These are phyloP conservation scores for Zasmidium angulare DNA, from an alignment of 2,329 filamentous ascomycete species.

Conservation along the genomic window DNA sequence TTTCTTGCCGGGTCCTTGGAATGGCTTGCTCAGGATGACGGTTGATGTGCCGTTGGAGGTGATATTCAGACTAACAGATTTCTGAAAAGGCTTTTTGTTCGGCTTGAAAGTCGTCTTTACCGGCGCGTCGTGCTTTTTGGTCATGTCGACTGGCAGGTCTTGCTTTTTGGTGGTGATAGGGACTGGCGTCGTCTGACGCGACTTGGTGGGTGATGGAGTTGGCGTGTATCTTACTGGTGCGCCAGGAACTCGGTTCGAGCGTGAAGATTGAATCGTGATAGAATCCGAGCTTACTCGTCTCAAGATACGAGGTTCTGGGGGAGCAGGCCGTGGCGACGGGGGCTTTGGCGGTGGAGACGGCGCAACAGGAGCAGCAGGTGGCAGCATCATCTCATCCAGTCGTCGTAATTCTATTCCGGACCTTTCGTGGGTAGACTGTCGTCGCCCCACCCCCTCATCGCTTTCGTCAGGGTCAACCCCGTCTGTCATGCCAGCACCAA, in stretches of 20 bases:
- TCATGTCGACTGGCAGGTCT: neutral
- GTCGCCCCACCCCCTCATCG: conserved; percentile 4
- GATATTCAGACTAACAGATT: conserved; percentile 27
- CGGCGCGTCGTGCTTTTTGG: neutral
- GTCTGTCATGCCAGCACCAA: conserved; percentile 6
- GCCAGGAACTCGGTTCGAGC: conserved; percentile 24
- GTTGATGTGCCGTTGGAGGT: conserved; percentile 27
- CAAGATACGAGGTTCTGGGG: conserved; percentile 12
- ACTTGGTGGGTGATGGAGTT: conserved; percentile 24
- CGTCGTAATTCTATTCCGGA: conserved; percentile 18
- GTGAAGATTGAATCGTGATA: neutral
- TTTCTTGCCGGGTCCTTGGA: conserved; percentile 30
- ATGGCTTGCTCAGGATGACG: conserved; percentile 31
- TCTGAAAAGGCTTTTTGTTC: conserved; percentile 23
- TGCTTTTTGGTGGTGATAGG: neutral
- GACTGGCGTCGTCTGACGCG: conserved; percentile 14
- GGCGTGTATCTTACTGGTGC: conserved; percentile 32
- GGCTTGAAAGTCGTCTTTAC: conserved; percentile 1
- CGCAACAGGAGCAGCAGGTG: conserved; percentile 12
- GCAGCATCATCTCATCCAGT: conserved; percentile 22
- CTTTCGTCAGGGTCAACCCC: conserved; percentile 10
- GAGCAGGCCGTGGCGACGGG: neutral
- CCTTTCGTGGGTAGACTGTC: conserved; percentile 11
- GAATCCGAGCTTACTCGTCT: conserved; percentile 22
- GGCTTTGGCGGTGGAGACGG: neutral